Conservation (phyloP, 352 stramenopile genomes). For the Thraustotheca clavata region DNA sequence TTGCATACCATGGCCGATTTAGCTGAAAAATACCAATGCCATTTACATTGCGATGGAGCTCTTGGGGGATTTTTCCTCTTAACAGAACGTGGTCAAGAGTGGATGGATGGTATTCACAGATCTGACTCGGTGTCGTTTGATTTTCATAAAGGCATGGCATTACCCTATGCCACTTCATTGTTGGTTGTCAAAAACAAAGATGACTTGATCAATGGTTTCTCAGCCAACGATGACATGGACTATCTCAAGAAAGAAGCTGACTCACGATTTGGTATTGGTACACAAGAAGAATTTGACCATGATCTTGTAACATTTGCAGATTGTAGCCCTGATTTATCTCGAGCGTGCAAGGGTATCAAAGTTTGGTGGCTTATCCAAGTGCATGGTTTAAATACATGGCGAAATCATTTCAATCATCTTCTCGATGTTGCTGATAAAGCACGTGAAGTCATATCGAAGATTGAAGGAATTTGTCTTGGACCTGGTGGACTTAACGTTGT, state of each 20-base stretch:
- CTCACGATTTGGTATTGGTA: neutral
- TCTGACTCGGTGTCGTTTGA: neutral
- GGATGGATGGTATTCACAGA: neutral
- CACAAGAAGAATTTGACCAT: neutral
- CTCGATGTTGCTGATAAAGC: neutral
- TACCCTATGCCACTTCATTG: neutral
- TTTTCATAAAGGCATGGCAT: neutral
- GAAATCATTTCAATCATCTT: neutral
- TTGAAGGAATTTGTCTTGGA: neutral
- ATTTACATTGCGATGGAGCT: neutral
- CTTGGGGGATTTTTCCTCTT: neutral
- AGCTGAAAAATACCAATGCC: neutral
- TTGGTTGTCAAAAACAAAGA: neutral
- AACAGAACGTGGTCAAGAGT: neutral
- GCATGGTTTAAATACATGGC: neutral
- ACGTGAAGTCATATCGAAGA: neutral
- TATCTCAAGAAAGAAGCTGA: neutral
- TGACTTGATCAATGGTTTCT: neutral
- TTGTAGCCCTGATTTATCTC: neutral
- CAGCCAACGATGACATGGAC: slow-evolving; percentile 1
- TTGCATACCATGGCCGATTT: neutral
- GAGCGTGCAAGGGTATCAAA: slow-evolving; percentile 1
- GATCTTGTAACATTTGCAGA: neutral
- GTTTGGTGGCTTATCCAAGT: neutral
- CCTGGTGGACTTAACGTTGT: neutral